Conservation (phyloP, 441 rosid genomes). For the Aquilaria agallochum region DNA sequence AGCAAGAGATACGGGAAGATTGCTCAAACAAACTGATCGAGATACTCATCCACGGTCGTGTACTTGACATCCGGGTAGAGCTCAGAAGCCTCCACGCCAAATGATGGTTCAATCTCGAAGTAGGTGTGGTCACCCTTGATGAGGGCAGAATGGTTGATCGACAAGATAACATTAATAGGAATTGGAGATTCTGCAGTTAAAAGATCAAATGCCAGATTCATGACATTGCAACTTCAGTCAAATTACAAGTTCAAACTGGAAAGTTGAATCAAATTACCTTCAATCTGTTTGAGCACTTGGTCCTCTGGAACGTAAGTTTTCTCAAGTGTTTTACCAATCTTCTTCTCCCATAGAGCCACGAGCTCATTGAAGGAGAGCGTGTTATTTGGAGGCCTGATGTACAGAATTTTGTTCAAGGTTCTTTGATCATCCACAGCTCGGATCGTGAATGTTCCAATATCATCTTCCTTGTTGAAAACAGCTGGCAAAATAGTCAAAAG, state of each 20-base stretch:
- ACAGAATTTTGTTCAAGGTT: conserved; percentile 49
- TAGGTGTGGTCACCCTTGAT: conserved; percentile 48
- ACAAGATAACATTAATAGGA: conserved; percentile 39
- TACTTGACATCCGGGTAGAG: conserved; percentile 56
- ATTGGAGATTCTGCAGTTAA: conserved; percentile 32
- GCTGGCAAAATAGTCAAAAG: conserved; percentile 19
- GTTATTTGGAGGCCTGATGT: conserved; percentile 46
- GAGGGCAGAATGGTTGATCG: conserved; percentile 40
- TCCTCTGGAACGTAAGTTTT: conserved; percentile 40
- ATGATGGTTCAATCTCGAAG: conserved; percentile 41
- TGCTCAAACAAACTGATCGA: conserved; percentile 31
- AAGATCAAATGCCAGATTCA: conserved; percentile 4
- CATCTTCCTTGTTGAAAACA: conserved; percentile 48
- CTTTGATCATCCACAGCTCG: conserved; percentile 53
- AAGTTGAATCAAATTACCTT: conserved; percentile 27
- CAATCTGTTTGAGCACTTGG: conserved; percentile 45
- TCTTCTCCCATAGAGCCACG: conserved; percentile 53
- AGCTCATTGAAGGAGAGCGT: conserved; percentile 50
- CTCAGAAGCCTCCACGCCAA: conserved; percentile 58
- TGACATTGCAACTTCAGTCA: no score
- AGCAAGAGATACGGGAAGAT: not conserved
- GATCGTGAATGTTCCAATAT: conserved; percentile 45
- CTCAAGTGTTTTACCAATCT: conserved; percentile 55
- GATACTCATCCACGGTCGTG: conserved; percentile 39
- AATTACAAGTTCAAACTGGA: not conserved